Conservation (phyloP, 345 rosid genomes). For the Acer saccharum region DNA sequence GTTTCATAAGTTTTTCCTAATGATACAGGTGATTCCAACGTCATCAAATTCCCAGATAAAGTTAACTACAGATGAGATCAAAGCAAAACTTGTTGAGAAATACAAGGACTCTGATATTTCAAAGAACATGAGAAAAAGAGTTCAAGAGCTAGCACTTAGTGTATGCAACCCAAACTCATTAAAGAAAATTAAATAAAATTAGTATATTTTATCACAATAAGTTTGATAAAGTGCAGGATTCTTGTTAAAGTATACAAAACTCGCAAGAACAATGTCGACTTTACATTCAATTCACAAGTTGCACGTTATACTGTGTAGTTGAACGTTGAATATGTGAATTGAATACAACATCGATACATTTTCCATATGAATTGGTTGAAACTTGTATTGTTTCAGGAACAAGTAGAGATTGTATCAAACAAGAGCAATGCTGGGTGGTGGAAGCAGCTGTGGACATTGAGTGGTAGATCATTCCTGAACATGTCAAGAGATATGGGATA, state of each 20-base stretch:
- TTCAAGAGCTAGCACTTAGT: constrained; percentile 12
- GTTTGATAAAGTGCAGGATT: background rate
- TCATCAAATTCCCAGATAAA: background rate
- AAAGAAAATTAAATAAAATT: background rate
- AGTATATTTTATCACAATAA: too few species aligned
- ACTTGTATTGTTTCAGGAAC: constrained; percentile 11
- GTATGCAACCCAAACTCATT: constrained; percentile 12
- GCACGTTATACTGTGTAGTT: too few species aligned
- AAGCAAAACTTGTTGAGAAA: constrained; percentile 3
- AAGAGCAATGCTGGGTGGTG: constrained; percentile 20
- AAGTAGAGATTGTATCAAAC: background rate
- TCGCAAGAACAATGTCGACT: background rate
- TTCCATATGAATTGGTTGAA: background rate
- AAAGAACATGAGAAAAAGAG: constrained; percentile 15
- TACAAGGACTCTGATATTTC: constrained; percentile 24
- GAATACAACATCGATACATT: background rate
- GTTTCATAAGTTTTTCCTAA: background rate
- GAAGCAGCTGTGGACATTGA: constrained; percentile 33
- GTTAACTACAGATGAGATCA: constrained; percentile 7
- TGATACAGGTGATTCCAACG: background rate
- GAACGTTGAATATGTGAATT: too few species aligned
- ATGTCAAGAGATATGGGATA: constrained; percentile 41
- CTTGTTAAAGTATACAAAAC: too few species aligned
- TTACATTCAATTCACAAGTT: too few species aligned
- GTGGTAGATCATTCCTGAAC: constrained; percentile 33